Percentiles rank a stretch among this genome's conserved stretches.
phyloP scores from a whole-genome alignment of 495 filamentous ascomycete genomes.

The Aspergillus sclerotiicarbonarius region DNA sequence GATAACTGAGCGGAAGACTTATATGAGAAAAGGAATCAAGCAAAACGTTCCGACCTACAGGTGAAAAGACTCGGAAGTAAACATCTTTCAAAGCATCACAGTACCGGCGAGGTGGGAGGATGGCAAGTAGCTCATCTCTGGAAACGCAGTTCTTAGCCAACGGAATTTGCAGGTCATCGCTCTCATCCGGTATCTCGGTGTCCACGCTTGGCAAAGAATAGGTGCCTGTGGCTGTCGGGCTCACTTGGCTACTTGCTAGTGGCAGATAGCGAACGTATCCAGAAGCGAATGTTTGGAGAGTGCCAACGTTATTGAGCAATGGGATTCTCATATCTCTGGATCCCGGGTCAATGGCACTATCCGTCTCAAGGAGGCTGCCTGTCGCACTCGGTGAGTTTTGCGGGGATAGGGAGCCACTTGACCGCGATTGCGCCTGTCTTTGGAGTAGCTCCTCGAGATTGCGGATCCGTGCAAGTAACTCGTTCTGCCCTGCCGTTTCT shows the following conservation, averaged over 20 bases:
- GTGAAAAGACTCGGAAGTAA: slow-evolving; percentile 42
- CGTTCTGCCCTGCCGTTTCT: slow-evolving; percentile 32
- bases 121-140: slow-evolving; percentile 29
- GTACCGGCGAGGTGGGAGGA: slow-evolving; percentile 39
- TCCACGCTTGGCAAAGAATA: slow-evolving; percentile 30
- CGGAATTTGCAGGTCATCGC: slow-evolving; percentile 39
- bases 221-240: slow-evolving; percentile 26
- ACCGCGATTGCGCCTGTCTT: slow-evolving; percentile 27
- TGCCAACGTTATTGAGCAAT: slow-evolving; percentile 28
- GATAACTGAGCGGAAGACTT: background rate
- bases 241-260: slow-evolving; percentile 34
- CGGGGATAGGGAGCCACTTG: slow-evolving; percentile 30
- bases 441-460: slow-evolving; percentile 41
- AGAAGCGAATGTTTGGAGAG: slow-evolving; percentile 33
- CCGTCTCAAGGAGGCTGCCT: slow-evolving; percentile 33
- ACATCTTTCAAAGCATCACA: slow-evolving; percentile 41
- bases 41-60: slow-evolving; percentile 22
- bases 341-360: slow-evolving; percentile 21
- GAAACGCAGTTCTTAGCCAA: slow-evolving; percentile 30
- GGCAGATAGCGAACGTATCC: slow-evolving; percentile 45
- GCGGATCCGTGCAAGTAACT: slow-evolving; percentile 36
- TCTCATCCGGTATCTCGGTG: slow-evolving; percentile 34
- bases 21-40: background rate
- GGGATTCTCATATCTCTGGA: slow-evolving; percentile 20
- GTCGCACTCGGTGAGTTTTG: slow-evolving; percentile 30